phyloP scores from a whole-genome alignment of 1,284 basidiomycete genomes.

The Heterobasidion occidentale region DNA sequence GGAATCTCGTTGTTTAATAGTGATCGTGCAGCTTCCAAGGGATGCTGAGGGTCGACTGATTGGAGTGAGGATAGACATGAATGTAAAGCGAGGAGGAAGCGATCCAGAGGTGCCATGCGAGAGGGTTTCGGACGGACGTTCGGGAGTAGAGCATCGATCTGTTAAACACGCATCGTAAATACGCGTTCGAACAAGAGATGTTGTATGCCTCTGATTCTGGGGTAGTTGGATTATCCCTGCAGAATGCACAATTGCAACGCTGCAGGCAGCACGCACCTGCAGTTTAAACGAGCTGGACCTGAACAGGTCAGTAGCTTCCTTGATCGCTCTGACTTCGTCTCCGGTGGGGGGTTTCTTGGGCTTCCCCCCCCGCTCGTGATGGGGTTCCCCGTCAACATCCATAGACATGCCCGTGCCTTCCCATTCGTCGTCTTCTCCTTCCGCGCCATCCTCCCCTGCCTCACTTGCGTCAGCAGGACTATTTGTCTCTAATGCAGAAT shows the following conservation, averaged over 20 bases:
- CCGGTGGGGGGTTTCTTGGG: slow-evolving; percentile 50
- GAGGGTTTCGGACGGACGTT: slow-evolving; percentile 67
- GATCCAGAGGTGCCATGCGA: slow-evolving; percentile 47
- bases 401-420: background rate
- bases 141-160: slow-evolving; percentile 79
- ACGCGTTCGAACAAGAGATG: background rate
- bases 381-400: background rate
- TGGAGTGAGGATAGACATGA: slow-evolving; percentile 51
- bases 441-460: background rate
- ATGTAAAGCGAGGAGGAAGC: slow-evolving; percentile 57
- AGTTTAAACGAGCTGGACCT: slow-evolving; percentile 82
- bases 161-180: background rate
- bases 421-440: slow-evolving; percentile 1
- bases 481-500: background rate
- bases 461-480: too few relatives aligned
- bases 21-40: slow-evolving; percentile 49
- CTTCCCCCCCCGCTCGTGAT: slow-evolving; percentile 12
- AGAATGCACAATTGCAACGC: too few relatives aligned
- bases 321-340: slow-evolving; percentile 70
- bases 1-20: slow-evolving; percentile 31
- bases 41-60: slow-evolving; percentile 52
- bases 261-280: slow-evolving; percentile 39
- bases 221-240: too few relatives aligned
- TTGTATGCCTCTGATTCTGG: too few relatives aligned
- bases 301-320: slow-evolving; percentile 74